These are phyloP conservation scores for Periconia macrospinosa DNA, from an alignment of 2,329 filamentous ascomycete species.

Conservation along the genomic window DNA sequence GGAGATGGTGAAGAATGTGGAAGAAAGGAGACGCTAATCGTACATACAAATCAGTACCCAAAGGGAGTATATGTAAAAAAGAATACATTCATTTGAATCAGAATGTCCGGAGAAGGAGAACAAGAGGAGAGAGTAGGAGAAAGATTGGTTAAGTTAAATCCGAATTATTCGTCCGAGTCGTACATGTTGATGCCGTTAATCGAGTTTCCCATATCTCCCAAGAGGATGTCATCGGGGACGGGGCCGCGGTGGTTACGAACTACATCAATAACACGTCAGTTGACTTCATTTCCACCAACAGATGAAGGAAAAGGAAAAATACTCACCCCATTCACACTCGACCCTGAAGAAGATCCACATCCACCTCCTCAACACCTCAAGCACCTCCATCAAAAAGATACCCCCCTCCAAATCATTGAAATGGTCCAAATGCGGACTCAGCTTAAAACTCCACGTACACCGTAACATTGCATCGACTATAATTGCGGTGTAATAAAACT, in stretches of 20 bases:
- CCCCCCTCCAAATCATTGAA: conserved; percentile 85
- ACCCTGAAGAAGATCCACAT: conserved; percentile 96
- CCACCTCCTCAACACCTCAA: conserved; percentile 89
- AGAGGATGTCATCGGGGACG: conserved; percentile 69
- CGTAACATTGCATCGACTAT: conserved; percentile 76
- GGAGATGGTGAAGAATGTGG: too few species aligned
- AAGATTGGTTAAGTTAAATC: too few species aligned
- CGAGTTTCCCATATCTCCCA: conserved; percentile 57
- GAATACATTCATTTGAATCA: too few species aligned
- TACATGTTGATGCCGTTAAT: too few species aligned
- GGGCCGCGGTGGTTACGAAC: conserved; percentile 59
- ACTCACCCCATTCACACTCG: conserved; percentile 86
- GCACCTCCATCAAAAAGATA: conserved; percentile 82
- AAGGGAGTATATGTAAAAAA: too few species aligned
- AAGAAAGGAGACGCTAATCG: too few species aligned
- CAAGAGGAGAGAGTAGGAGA: too few species aligned
- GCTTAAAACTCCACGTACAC: conserved; percentile 89
- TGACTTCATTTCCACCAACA: not conserved
- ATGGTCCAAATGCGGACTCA: conserved; percentile 79
- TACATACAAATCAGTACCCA: too few species aligned
- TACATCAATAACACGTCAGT: conserved; percentile 29
- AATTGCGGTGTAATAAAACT: conserved; percentile 82
- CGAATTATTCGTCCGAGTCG: too few species aligned
- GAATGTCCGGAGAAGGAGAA: too few species aligned
- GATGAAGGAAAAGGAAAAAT: not conserved